Evolutionary conservation across 2,329 filamentous ascomycete genomes (phyloP).

Genomic region (Furcasterigmium furcatum): DNA sequence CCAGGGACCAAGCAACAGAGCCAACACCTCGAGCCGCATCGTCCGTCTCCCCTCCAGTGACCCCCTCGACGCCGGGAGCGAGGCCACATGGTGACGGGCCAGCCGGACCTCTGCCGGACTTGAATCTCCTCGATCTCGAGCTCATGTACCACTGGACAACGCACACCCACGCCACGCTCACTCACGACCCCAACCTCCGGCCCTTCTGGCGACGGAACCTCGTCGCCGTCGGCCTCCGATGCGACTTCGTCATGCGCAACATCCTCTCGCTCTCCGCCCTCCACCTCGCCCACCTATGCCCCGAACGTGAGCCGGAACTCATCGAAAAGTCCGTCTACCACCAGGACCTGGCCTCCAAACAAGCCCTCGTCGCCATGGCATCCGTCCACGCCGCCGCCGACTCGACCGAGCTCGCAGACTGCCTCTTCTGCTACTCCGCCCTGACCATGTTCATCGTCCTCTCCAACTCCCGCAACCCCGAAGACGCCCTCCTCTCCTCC

Average conservation of each 20-base stretch:
- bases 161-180: conserved; percentile 44
- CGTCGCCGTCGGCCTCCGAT: conserved; percentile 40
- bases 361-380: conserved; percentile 21
- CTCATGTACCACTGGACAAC: conserved; percentile 50
- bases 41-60: conserved; percentile 1
- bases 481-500: conserved; percentile 7
- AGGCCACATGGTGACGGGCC: not conserved
- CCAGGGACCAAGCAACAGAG: conserved; percentile 6
- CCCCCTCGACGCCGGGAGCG: conserved; percentile 7
- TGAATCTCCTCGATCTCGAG: conserved; percentile 43
- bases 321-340: conserved; percentile 15
- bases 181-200: conserved; percentile 33
- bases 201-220: conserved; percentile 44
- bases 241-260: conserved; percentile 43
- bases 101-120: conserved; percentile 9
- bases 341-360: conserved; percentile 23
- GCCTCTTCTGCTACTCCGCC: conserved; percentile 10
- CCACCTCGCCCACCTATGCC: conserved; percentile 35
- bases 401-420: not conserved
- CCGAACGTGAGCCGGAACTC: conserved; percentile 10
- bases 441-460: conserved; percentile 11
- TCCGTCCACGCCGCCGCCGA: conserved; percentile 2
- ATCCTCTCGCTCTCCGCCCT: conserved; percentile 46
- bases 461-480: conserved; percentile 9
- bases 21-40: conserved; percentile 7